Conservation (phyloP, 495 filamentous ascomycete genomes). For the Recurvomyces mirabilis region DNA sequence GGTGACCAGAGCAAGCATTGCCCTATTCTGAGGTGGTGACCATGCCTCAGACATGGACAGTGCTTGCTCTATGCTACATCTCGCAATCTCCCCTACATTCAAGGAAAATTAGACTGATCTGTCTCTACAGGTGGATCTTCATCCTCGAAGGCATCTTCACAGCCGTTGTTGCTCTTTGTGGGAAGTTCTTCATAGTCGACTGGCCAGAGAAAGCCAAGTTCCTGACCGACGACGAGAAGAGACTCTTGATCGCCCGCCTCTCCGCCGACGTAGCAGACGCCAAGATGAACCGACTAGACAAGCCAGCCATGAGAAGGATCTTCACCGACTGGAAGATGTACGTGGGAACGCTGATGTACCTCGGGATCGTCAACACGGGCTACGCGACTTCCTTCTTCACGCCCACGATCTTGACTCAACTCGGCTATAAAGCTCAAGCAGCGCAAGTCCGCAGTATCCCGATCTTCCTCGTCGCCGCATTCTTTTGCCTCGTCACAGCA, state of each 20-base stretch:
- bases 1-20: no score
- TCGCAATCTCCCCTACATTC: no score
- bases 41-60: no score
- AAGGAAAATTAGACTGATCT: no score
- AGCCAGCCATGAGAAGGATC: constrained; percentile 24
- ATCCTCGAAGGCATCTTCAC: constrained; percentile 32
- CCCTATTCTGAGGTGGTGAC: no score
- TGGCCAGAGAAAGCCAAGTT: constrained; percentile 35
- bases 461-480: constrained; percentile 26
- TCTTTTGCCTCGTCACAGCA: constrained; percentile 6
- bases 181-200: constrained; percentile 35
- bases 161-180: constrained; percentile 30
- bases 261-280: constrained; percentile 31
- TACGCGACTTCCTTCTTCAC: constrained; percentile 29
- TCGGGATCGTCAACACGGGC: constrained; percentile 27
- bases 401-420: constrained; percentile 21
- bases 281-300: constrained; percentile 34
- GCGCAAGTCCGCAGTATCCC: constrained; percentile 31
- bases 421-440: constrained; percentile 19
- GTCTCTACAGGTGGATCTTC: no score
- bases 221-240: constrained; percentile 29
- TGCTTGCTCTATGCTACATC: no score
- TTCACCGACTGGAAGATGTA: constrained; percentile 29
- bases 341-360: constrained; percentile 23
- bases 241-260: constrained; percentile 33